Base-by-base conservation (phyloP, 257 asterid species). In the Rehmannia glutinosa region DNA sequence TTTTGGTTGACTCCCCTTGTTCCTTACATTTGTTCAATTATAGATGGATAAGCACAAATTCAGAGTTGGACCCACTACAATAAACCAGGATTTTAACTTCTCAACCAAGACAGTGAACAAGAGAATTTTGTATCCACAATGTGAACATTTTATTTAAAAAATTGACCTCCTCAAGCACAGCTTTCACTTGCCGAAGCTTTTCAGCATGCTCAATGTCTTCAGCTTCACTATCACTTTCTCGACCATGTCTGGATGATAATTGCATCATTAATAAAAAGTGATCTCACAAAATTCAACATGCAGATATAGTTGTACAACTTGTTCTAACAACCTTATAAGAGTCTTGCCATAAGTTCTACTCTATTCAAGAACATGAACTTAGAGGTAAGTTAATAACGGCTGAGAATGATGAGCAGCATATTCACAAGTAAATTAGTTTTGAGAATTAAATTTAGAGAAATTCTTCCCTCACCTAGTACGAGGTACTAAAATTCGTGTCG, bases 141-240 rank as follows among this genome's bases (percentile, higher is more conserved):
- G 65, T 36, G 43, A 46, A 62, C 32, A 47, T 39, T 25, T 54
- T 21, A 39, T 62, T 27, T 43, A 72, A 21, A 6, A 52, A 69
- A 79, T 64, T 33, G 58, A 94, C 99, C 97, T 94, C 99, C 87
- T 94, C 99, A 62, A 94, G 97, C 80, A 94, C 99, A 47, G 99
- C 99, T 80, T 94, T 94, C 81, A 94, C 99, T 91, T 94, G 99
- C 72, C 99, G 97, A 75, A 94, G 97, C 81, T 94, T 94, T 80
- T 94, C 99, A 68, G 99, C 96, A 81, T 94, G 99, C 84, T 94
- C 99, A 71, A 88, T 64, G 69, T 94, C 99, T 75, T 94, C 99
- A 51, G 99, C 97, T 84, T 94, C 99, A 73, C 96, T 93, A 74
- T 94, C 99, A 77, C 99, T 94, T 81, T 87, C 97, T 51, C 96